These are phyloP conservation scores for Wickerhamomyces silvicola DNA, from an alignment of 805 yeast species.

Conservation along the genomic window DNA sequence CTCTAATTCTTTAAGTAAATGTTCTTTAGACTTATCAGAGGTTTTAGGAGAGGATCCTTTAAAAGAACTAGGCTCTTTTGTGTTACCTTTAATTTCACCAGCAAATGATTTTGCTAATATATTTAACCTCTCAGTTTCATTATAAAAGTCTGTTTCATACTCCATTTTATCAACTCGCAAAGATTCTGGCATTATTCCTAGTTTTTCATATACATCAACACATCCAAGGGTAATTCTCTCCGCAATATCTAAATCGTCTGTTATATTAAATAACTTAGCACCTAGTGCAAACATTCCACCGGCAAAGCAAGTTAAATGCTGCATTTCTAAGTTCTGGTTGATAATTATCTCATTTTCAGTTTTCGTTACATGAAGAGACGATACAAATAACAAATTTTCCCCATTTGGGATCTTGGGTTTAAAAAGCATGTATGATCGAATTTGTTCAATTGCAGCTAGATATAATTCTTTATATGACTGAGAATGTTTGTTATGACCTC, in stretches of 20 bases:
- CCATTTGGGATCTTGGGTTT: conserved; percentile 38
- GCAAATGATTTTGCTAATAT: neutral
- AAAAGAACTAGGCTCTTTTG: too few species aligned
- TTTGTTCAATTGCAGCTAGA: conserved; percentile 28
- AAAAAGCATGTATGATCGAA: conserved; percentile 36
- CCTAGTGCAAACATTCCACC: conserved; percentile 51
- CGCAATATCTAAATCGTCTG: conserved; percentile 35
- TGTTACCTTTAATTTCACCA: too few species aligned
- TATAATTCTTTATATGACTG: conserved; percentile 26
- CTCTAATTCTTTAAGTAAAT: too few species aligned
- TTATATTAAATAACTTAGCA: conserved; percentile 31
- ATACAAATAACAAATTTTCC: conserved; percentile 27
- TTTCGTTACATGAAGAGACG: conserved; percentile 20
- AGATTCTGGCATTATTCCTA: conserved; percentile 40
- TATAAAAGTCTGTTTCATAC: conserved; percentile 17
- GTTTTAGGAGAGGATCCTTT: too few species aligned
- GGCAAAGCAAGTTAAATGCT: conserved; percentile 44
- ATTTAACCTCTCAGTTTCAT: conserved; percentile 11
- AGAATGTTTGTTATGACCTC: conserved; percentile 28
- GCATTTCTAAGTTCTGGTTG: conserved; percentile 30
- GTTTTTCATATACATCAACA: conserved; percentile 32
- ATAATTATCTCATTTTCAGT: conserved; percentile 10
- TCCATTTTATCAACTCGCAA: conserved; percentile 24
- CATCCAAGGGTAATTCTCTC: conserved; percentile 43
- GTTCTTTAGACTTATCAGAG: too few species aligned